Evolutionary conservation across 1,139 yeast species (phyloP), one percentile per base, ranked within the genome.

Genomic region (Scheffersomyces titani): DNA sequence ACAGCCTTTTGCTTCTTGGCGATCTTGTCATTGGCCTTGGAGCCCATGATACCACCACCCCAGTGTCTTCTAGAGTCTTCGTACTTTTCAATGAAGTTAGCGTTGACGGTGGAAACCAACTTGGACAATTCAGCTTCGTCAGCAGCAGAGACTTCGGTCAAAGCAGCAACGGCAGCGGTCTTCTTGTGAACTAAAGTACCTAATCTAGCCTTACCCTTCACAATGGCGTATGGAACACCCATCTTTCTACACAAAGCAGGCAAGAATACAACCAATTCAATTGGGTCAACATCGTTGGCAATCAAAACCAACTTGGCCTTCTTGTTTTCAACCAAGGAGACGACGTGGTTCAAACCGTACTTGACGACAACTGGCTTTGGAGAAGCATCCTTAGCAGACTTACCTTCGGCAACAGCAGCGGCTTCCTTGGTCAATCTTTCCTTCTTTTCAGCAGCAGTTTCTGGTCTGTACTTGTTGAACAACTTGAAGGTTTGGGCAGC

Each of bases 11-110:
- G 80, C 65, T 68, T 79, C 76, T 80, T 78, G 57, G 77, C 80
- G 54, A 68, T 77, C 83, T 88, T 90, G 71, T 86, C 94, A 72
- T 83, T 85, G 71, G 98, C 91, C 86, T 93, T 93, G 71, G 90
- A 83, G 78, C 98, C 98, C 86, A 94, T 84, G 80, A 90, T 76
- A 87, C 98, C 98, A 85, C 99, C 98, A 87, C 98, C 98, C 98
- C 98, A 93, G 89, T 92, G 97, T 84, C 91, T 92, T 87, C 96
- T 93, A 78, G 85, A 76, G 70, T 93, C 98, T 74, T 93, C 98
- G 88, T 88, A 91, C 83, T 92, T 91, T 75, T 90, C 96, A 70
- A 82, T 78, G 82, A 88, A 93, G 94, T 92, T 92, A 68, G 96
- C 88, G 81, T 91, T 88, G 78, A 94, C 86, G 75, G 98, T 89